Evolutionary conservation across 1,139 yeast species (phyloP), one percentile per base, ranked within the genome.

Genomic region (Debaryomyces sp.): DNA sequence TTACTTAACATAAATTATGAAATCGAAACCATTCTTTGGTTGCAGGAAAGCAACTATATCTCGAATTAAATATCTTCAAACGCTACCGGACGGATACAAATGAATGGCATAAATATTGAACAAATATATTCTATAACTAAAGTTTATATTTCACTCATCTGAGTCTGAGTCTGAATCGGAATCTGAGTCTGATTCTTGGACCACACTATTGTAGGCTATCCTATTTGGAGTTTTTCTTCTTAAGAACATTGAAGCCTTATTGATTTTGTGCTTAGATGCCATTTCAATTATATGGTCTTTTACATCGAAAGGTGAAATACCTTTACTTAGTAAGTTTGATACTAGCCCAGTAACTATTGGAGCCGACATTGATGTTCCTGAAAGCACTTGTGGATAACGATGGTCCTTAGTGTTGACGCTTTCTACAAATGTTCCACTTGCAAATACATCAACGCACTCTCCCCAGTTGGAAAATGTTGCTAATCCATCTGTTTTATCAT

Each of bases 361-460:
- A 1, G 96, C 77, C 0, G 96, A 84, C 90, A 89, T 89, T 0
- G 96, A 89, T 0, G 97, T 90, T 0, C 97, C 97, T 1, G 95
- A 84, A 52, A 85, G 75, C 4, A 64, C 57, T 41, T 73, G 80
- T 1, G 82, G 71, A 3, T 54, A 44, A 10, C 49, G 52, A 23
- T 50, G 41, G 42, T 62, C 61, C 17, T 48, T 50, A 9, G 62
- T 68, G 43, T 70, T 64, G 10, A 79, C 77, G 58, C 85, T 82
- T 46, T 63, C 68, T 2, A 91, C 85, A 42, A 74, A 72, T 0
- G 86, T 87, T 0, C 97, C 97, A 39, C 94, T 81, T 0, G 96
- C 91, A 68, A 88, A 87, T 1, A 88, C 74, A 62, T 89, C 91
- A 4, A 91, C 96, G 65, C 97, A 90, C 24, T 77, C 75, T 0